Conservation (phyloP, 2,329 filamentous ascomycete species). For the Dactylellina leptospora region DNA sequence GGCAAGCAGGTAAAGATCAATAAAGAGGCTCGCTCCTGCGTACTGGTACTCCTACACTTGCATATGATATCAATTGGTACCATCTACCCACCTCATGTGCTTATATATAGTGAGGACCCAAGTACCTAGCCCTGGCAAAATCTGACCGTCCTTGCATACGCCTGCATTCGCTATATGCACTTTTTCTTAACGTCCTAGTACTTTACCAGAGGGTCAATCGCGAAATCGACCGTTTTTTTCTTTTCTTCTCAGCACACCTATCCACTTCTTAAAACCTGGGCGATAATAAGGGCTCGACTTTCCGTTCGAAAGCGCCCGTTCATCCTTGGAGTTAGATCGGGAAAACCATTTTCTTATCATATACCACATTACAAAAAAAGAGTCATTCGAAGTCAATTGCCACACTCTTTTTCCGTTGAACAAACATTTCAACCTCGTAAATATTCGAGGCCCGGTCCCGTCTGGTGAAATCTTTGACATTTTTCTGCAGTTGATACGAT, state of each 20-base stretch:
- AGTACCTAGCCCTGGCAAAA: constrained; percentile 27
- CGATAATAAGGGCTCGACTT: constrained; percentile 29
- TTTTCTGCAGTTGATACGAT: constrained; percentile 26
- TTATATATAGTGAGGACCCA: constrained; percentile 2
- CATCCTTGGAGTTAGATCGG: constrained; percentile 18
- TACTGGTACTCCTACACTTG: constrained; percentile 25
- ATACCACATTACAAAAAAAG: constrained; percentile 12
- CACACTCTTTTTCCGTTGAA: constrained; percentile 15
- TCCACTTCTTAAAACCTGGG: constrained; percentile 13
- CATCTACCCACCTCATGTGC: not conserved
- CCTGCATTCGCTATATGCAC: constrained; percentile 48
- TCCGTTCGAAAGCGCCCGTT: constrained; percentile 36
- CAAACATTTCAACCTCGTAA: constrained; percentile 1
- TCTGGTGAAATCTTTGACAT: not conserved
- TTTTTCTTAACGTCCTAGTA: constrained; percentile 34
- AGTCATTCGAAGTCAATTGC: constrained; percentile 33
- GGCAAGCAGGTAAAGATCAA: constrained; percentile 3
- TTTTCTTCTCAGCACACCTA: constrained; percentile 16
- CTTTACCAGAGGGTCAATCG: constrained; percentile 19
- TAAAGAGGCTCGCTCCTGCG: constrained; percentile 9
- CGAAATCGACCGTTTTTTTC: constrained; percentile 24
- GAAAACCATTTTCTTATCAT: no score
- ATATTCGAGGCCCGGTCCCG: not conserved
- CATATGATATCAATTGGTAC: constrained; percentile 16
- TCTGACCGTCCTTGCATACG: constrained; percentile 35